These are phyloP conservation scores for Pichia sp. DNA, from an alignment of 1,139 yeast species.

Conservation along the genomic window DNA sequence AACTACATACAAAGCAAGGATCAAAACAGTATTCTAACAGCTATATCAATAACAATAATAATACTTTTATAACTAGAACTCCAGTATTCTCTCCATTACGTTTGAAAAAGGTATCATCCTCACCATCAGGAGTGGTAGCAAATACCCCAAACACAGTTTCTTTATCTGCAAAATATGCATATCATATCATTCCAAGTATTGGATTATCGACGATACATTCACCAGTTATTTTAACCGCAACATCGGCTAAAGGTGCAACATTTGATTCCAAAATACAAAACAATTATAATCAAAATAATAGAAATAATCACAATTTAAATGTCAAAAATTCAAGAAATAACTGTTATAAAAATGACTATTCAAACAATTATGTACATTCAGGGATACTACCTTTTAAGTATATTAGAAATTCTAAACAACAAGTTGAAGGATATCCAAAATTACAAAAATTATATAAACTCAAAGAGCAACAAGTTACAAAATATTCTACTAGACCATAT, in stretches of 20 bases:
- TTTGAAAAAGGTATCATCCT: not conserved
- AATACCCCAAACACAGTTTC: not conserved
- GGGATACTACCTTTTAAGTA: conserved; percentile 55
- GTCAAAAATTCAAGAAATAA: conserved; percentile 10
- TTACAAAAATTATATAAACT: conserved; percentile 60
- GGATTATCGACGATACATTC: not conserved
- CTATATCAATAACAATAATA: too few species aligned
- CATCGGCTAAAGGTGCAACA: not conserved
- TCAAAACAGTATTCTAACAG: not conserved
- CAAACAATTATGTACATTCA: conserved; percentile 60
- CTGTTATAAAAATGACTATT: conserved; percentile 52
- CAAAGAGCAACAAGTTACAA: conserved; percentile 46
- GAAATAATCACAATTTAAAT: not conserved
- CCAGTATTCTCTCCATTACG: conserved; percentile 10
- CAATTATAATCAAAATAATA: not conserved
- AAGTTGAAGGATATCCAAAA: conserved; percentile 82
- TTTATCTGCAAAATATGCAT: conserved; percentile 4
- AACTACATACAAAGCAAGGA: conserved; percentile 3
- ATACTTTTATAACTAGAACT: not conserved
- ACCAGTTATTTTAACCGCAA: conserved; percentile 2
- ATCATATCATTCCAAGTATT: conserved; percentile 2
- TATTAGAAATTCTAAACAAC: conserved; percentile 58
- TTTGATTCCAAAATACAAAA: not conserved
- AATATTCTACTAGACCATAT: conserved; percentile 55
- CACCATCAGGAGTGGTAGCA: not conserved